Base-by-base conservation (phyloP, 2,329 filamentous ascomycete genomes). In the Colletotrichum tofieldiae region DNA sequence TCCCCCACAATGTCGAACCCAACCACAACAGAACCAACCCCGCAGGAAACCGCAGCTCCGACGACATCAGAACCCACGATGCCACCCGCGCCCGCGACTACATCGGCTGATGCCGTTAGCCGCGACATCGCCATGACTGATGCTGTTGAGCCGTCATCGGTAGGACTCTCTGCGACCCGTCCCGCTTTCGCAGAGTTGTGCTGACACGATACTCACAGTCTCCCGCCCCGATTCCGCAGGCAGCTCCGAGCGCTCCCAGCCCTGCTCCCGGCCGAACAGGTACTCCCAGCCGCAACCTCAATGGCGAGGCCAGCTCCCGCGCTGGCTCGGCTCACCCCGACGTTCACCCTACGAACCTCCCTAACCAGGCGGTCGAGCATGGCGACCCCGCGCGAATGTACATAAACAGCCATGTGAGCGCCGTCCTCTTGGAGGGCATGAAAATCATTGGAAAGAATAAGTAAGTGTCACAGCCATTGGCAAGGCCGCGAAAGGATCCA, bases 311-410 rank as follows among this genome's bases (percentile, higher is more conserved):
- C 23, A 59, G 84, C 74, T 91, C 89, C 45, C 84, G 90, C 75
- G 88, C 89, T 12, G 84, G 87, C 9, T 91, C 89, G 39, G 86
- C 84, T 58, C 88, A 90, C 71, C 88, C 89, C 4, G 89, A 91
- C 72, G 75, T 84, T 5, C 81, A 81, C 35, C 85, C 84, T 75
- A 81, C 83, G n/a, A 69, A 64, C 47, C 87, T 92, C 80, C 91
- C 91, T 1, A 81, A 86, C 16, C 88, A 92, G 77, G 87, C 90
- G 18, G 86, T 89, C 1, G 82, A 87, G 1, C 91, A 94, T 77
- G 92, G 93, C 58, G 93, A 92, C 29, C 90, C 91, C 0, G 90
- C 90, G 6, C 88, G 93, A 55, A 88, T 90, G 77, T 95, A 94
- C 79, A 82, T 95, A 76, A 94, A 94, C 78, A 86, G 87, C 60